A percentile compares a stretch with the other conserved stretches of the same genome.
These are phyloP conservation scores for Paraphoma sp. DNA, from an alignment of 2,329 filamentous ascomycete genomes.

Conservation along the genomic window DNA sequence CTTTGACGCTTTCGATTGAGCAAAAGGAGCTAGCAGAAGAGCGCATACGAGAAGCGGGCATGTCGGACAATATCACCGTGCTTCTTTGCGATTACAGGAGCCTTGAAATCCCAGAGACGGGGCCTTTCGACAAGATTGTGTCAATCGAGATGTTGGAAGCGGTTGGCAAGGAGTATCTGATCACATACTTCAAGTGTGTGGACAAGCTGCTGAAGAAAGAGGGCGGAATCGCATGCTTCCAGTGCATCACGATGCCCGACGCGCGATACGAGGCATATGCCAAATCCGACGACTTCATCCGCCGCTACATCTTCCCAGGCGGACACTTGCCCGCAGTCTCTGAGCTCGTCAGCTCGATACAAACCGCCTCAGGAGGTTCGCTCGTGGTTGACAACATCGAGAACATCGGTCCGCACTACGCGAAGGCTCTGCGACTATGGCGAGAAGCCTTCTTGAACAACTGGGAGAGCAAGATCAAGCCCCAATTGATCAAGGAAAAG, in stretches of 20 bases:
- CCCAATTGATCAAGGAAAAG: slow-evolving; percentile 66
- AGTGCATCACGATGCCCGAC: slow-evolving; percentile 80
- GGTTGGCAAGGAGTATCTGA: slow-evolving; percentile 71
- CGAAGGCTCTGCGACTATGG: slow-evolving; percentile 73
- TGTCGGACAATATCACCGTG: slow-evolving; percentile 68
- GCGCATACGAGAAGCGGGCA: slow-evolving; percentile 67
- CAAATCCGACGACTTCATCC: slow-evolving; percentile 74
- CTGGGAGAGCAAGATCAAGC: slow-evolving; percentile 67
- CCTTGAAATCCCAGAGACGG: slow-evolving; percentile 57
- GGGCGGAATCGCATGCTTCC: slow-evolving; percentile 72
- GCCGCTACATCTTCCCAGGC: slow-evolving; percentile 80
- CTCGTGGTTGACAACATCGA: slow-evolving; percentile 72
- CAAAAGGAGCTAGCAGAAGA: slow-evolving; percentile 73
- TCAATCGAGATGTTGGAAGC: slow-evolving; percentile 82
- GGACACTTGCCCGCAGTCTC: slow-evolving; percentile 72
- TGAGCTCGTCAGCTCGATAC: slow-evolving; percentile 70
- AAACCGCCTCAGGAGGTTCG: slow-evolving; percentile 64
- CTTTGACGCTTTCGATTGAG: slow-evolving; percentile 71
- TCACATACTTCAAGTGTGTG: slow-evolving; percentile 71
- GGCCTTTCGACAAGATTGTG: slow-evolving; percentile 72
- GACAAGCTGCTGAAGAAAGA: slow-evolving; percentile 69
- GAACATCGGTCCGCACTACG: slow-evolving; percentile 78
- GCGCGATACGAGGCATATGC: slow-evolving; percentile 70
- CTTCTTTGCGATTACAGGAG: slow-evolving; percentile 72
- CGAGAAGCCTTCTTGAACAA: slow-evolving; percentile 68